phyloP scores from a whole-genome alignment of 306 rosid species.

The Sicyos baderoa region DNA sequence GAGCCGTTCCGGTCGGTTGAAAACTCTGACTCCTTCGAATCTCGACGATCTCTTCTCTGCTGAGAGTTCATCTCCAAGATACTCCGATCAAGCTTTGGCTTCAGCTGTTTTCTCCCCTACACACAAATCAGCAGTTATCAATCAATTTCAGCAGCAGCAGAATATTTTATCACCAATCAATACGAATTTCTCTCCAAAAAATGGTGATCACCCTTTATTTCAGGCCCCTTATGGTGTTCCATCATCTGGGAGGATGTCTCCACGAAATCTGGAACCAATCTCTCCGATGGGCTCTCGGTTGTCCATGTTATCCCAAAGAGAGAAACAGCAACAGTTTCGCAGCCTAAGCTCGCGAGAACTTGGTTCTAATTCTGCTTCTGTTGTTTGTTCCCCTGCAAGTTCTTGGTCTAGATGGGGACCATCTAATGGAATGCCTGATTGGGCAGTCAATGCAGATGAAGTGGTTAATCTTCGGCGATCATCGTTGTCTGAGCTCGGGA shows the following conservation, averaged over 20 bases:
- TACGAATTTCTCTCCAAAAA: constrained; percentile 62
- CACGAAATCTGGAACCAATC: constrained; percentile 70
- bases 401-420: constrained; percentile 90
- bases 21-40: constrained; percentile 63
- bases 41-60: constrained; percentile 86
- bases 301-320: constrained; percentile 69
- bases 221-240: constrained; percentile 69
- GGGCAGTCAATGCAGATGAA: constrained; percentile 67
- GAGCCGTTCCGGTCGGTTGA: constrained; percentile 71
- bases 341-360: constrained; percentile 88
- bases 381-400: constrained; percentile 40
- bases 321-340: constrained; percentile 84
- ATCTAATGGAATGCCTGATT: constrained; percentile 62
- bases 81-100: constrained; percentile 56
- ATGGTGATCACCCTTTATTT: constrained; percentile 55
- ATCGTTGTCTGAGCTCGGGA: constrained; percentile 74
- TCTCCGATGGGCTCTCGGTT: constrained; percentile 71
- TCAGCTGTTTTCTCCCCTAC: constrained; percentile 77
- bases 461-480: constrained; percentile 68
- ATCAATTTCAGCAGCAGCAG: constrained; percentile 93
- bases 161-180: constrained; percentile 69
- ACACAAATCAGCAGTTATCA: constrained; percentile 72
- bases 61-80: constrained; percentile 77
- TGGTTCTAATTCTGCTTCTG: constrained; percentile 51
- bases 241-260: constrained; percentile 82